Conservation (phyloP, 129 eudicot genomes). For the Silybum marianum region DNA sequence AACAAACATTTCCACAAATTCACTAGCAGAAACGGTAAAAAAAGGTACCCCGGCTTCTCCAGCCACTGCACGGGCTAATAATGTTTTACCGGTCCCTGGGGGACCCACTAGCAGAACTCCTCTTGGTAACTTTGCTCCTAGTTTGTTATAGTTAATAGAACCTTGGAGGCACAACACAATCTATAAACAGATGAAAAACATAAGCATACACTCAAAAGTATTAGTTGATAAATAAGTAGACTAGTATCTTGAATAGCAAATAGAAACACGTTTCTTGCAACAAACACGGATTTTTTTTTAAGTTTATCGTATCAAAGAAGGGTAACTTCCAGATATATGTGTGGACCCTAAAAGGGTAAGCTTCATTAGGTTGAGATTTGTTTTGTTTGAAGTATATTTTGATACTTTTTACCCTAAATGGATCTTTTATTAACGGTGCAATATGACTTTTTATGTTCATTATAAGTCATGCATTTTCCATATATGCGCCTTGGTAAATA, state of each 20-base stretch:
- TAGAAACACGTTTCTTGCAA: background rate
- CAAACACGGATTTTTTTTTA: background rate
- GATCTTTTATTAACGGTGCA: background rate
- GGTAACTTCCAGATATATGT: background rate
- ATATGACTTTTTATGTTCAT: background rate
- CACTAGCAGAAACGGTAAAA: conserved; percentile 96
- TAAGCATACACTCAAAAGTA: background rate
- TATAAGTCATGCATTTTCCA: background rate
- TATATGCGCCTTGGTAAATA: background rate
- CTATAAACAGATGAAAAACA: conserved; percentile 44
- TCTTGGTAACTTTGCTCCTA: conserved; percentile 94
- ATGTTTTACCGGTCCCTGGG: conserved; percentile 95
- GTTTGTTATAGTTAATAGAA: conserved; percentile 75
- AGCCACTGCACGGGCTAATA: conserved; percentile 98
- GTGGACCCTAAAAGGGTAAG: background rate
- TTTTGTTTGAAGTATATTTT: conserved; percentile 1
- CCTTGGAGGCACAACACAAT: conserved; percentile 90
- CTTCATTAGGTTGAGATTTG: background rate
- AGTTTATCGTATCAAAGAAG: background rate
- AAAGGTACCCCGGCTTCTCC: conserved; percentile 99
- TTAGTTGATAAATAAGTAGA: background rate
- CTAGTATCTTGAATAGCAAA: background rate
- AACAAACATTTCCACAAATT: conserved; percentile 96
- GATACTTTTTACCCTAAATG: background rate
- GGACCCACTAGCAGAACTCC: conserved; percentile 98